Evolutionary conservation across 2,329 filamentous ascomycete species (phyloP).

Genomic region (Diaporthe vaccinii): DNA sequence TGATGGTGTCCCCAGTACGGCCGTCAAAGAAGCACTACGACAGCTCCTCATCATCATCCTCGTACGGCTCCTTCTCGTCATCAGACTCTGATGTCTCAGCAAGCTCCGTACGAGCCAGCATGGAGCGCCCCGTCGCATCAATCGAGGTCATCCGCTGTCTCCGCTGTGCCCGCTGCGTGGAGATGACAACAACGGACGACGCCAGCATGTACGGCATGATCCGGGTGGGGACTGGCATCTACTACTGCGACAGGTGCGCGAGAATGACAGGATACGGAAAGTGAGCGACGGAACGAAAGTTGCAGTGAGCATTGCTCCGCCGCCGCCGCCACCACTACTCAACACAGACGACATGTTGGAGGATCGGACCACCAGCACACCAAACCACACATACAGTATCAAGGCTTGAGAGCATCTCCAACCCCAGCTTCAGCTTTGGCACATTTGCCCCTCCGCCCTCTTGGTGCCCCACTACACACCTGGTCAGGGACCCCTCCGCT

Average conservation of each 20-base stretch:
- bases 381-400: neutral
- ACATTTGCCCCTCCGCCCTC: constrained; percentile 6
- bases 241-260: constrained; percentile 76
- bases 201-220: constrained; percentile 72
- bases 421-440: constrained; percentile 20
- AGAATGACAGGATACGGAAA: constrained; percentile 72
- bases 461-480: constrained; percentile 25
- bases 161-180: constrained; percentile 71
- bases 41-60: constrained; percentile 55
- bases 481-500: constrained; percentile 22
- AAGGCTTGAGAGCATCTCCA: neutral
- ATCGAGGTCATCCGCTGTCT: constrained; percentile 74
- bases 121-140: constrained; percentile 66
- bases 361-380: constrained; percentile 2
- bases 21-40: constrained; percentile 54
- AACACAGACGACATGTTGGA: neutral
- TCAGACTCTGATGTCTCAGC: constrained; percentile 60
- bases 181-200: constrained; percentile 73
- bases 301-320: neutral
- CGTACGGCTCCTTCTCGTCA: constrained; percentile 47
- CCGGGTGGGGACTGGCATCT: constrained; percentile 74
- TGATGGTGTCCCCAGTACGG: constrained; percentile 51
- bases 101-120: constrained; percentile 57
- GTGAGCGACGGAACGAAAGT: constrained; percentile 53
- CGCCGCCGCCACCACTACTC: neutral